phyloP scores from a whole-genome alignment of 345 rosid genomes.

The Anastatica hierochuntica region DNA sequence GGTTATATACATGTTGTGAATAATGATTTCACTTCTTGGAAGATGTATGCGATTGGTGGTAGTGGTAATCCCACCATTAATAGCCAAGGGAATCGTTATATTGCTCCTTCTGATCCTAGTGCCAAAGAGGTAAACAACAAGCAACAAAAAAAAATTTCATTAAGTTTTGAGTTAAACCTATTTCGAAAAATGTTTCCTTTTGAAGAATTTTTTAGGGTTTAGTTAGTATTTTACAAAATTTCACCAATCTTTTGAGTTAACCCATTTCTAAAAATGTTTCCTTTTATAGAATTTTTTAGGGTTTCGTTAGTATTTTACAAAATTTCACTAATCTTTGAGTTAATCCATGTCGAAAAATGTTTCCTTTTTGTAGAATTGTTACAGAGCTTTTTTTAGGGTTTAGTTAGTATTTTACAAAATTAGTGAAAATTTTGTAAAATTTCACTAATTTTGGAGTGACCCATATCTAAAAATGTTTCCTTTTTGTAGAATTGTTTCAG shows the following conservation, averaged over 20 bases:
- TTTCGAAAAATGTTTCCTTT: no score
- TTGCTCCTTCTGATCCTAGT: slow-evolving; percentile 48
- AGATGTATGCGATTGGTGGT: slow-evolving; percentile 91
- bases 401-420: not conserved
- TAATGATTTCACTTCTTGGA: slow-evolving; percentile 68
- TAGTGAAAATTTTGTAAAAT: no score
- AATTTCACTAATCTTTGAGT: no score
- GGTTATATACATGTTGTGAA: slow-evolving; percentile 88
- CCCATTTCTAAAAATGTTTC: not conserved
- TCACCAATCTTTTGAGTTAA: no score
- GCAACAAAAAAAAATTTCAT: no score
- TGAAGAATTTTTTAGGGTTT: slow-evolving; percentile 12
- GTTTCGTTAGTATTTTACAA: slow-evolving; percentile 3
- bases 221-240: not conserved
- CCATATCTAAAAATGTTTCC: not conserved
- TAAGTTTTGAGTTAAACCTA: no score
- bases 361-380: not conserved
- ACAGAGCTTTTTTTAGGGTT: slow-evolving; percentile 7
- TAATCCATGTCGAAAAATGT: not conserved
- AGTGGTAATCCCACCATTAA: slow-evolving; percentile 81
- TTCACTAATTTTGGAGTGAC: no score
- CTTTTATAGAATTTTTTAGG: not conserved
- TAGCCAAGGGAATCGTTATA: slow-evolving; percentile 89
- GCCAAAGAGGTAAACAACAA: slow-evolving; percentile 52
- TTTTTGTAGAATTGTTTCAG: no score